phyloP scores from a whole-genome alignment of 1,139 yeast genomes.

The Kazachstania sp. region DNA sequence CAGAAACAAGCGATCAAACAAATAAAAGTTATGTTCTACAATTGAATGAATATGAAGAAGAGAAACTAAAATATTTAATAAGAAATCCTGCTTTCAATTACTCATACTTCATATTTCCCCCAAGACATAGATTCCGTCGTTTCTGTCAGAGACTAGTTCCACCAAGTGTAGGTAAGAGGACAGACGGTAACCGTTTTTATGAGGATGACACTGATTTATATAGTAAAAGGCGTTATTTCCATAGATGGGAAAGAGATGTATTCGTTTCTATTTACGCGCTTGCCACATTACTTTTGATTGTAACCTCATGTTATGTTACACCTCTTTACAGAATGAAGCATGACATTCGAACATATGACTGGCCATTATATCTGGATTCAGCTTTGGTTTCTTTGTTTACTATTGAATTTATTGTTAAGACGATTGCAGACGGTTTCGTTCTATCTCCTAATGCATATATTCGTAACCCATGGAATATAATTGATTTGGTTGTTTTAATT shows the following conservation, averaged over 20 bases:
- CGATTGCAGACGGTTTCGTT: constrained; percentile 76
- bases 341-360: constrained; percentile 38
- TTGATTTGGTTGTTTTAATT: constrained; percentile 64
- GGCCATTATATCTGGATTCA: constrained; percentile 58
- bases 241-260: constrained; percentile 34
- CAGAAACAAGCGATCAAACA: constrained; percentile 29
- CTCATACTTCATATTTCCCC: constrained; percentile 57
- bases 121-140: constrained; percentile 54
- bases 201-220: constrained; percentile 27
- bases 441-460: constrained; percentile 80
- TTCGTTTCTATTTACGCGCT: constrained; percentile 50
- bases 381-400: constrained; percentile 58
- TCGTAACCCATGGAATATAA: constrained; percentile 76
- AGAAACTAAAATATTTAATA: constrained; percentile 45
- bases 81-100: constrained; percentile 63
- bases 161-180: constrained; percentile 65
- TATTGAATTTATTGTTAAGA: constrained; percentile 61
- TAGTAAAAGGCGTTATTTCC: constrained; percentile 47
- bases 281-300: constrained; percentile 61
- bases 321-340: constrained; percentile 53
- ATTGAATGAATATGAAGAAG: constrained; percentile 36
- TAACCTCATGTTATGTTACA: constrained; percentile 70
- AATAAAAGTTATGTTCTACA: constrained; percentile 33
- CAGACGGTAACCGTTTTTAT: constrained; percentile 49
- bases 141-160: constrained; percentile 68